phyloP scores from a whole-genome alignment of 768 basidiomycete species.

The Auricularia cornea region DNA sequence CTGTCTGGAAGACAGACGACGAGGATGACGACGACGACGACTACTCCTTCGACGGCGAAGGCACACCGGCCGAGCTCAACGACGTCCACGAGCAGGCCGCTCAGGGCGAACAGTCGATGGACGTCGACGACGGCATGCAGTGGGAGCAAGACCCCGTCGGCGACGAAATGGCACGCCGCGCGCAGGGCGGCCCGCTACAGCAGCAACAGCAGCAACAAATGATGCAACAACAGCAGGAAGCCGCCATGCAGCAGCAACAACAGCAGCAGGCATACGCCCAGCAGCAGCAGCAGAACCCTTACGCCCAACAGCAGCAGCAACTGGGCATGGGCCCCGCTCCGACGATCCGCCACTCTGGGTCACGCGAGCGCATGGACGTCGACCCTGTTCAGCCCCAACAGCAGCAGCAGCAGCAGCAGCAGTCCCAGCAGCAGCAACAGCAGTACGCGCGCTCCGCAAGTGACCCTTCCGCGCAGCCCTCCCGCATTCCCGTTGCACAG shows the following conservation, averaged over 20 bases:
- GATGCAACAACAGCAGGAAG: conserved; percentile 21
- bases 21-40: conserved; percentile 54
- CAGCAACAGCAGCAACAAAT: conserved; percentile 25
- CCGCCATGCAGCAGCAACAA: conserved; percentile 7
- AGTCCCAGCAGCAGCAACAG: conserved; percentile 5
- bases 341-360: conserved; percentile 34
- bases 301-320: conserved; percentile 2
- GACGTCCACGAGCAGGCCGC: conserved; percentile 3
- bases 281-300: conserved; percentile 12
- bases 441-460: conserved; percentile 1
- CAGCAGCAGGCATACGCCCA: conserved; percentile 5
- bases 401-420: conserved; percentile 14
- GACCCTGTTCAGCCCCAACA: conserved; percentile 8
- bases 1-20: conserved; percentile 76
- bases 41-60: conserved; percentile 26
- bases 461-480: conserved; percentile 21
- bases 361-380: conserved; percentile 39
- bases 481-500: conserved; percentile 1
- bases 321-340: conserved; percentile 16
- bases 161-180: conserved; percentile 33
- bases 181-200: conserved; percentile 9
- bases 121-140: conserved; percentile 67
- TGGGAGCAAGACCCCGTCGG: conserved; percentile 73
- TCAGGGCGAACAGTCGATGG: conserved; percentile 4
- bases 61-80: neutral